phyloP scores from a whole-genome alignment of 345 rosid species.

The Combretum micranthum region DNA sequence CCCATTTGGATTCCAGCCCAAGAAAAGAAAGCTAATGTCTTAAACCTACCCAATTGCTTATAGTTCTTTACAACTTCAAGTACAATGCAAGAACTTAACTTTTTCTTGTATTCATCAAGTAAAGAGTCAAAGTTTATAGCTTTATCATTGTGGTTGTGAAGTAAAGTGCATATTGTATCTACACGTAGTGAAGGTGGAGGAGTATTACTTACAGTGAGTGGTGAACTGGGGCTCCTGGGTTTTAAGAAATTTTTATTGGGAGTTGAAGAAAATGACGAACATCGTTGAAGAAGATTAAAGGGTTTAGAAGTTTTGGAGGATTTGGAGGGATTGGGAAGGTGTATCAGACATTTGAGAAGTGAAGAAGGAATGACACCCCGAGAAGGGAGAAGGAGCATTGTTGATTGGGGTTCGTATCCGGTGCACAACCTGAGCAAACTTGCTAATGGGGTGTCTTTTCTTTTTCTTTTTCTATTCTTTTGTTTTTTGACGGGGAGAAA shows the following conservation, averaged over 20 bases:
- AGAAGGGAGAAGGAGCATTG: too few species aligned
- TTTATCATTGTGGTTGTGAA: constrained; percentile 2
- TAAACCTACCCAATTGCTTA: constrained; percentile 22
- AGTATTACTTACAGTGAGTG: background rate
- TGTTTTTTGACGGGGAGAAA: too few species aligned
- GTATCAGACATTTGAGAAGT: too few species aligned
- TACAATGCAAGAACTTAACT: constrained; percentile 19
- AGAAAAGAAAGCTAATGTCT: constrained; percentile 24
- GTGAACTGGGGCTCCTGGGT: background rate
- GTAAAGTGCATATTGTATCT: constrained; percentile 15
- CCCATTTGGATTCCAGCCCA: constrained; percentile 30
- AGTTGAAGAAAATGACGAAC: background rate
- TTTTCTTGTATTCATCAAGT: constrained; percentile 15
- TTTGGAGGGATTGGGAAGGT: too few species aligned
- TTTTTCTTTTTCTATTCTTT: too few species aligned
- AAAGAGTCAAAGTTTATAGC: constrained; percentile 9
- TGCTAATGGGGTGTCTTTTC: too few species aligned
- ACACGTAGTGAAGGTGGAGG: constrained; percentile 9
- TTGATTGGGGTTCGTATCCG: too few species aligned
- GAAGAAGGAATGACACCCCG: too few species aligned
- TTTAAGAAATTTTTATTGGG: background rate
- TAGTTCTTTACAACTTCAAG: constrained; percentile 26
- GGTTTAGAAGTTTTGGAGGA: constrained; percentile 1
- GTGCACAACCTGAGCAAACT: too few species aligned
- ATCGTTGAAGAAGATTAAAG: constrained; percentile 1